Percentiles rank a stretch among this genome's conserved stretches.
These are phyloP conservation scores for Fusarium domesticum DNA, from an alignment of 2,329 filamentous ascomycete genomes.

Conservation along the genomic window DNA sequence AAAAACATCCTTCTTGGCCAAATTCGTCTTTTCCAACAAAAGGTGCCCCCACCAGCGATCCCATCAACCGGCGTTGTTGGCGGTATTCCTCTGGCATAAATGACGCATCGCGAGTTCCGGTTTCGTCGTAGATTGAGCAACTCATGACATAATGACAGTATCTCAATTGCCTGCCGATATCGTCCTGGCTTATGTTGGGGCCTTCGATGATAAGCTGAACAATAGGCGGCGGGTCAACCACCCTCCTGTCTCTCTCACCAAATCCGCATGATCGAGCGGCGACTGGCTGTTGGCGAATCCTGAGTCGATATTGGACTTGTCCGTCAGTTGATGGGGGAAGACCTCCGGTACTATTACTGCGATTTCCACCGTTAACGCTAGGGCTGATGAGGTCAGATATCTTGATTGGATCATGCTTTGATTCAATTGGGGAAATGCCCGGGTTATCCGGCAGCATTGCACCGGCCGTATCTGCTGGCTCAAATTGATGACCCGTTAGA, in stretches of 20 bases:
- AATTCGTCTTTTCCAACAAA: conserved; percentile 75
- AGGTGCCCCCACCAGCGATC: conserved; percentile 71
- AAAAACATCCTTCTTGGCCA: conserved; percentile 74
- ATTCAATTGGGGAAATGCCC: conserved; percentile 11
- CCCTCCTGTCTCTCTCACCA: conserved; percentile 75
- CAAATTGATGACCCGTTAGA: conserved; percentile 5
- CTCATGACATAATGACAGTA: conserved; percentile 70
- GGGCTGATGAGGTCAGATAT: conserved; percentile 22
- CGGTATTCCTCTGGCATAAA: conserved; percentile 69
- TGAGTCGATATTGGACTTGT: conserved; percentile 31
- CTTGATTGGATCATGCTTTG: conserved; percentile 23
- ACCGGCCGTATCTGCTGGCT: conserved; percentile 1
- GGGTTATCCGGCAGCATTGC: conserved; percentile 7
- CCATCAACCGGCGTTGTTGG: conserved; percentile 74
- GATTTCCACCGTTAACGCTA: neutral
- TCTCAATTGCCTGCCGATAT: conserved; percentile 50
- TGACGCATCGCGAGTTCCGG: conserved; percentile 64
- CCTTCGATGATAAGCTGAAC: conserved; percentile 68
- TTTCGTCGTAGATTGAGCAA: conserved; percentile 71
- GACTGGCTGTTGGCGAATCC: conserved; percentile 71
- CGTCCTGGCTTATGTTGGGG: conserved; percentile 51
- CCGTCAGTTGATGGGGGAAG: conserved; percentile 3
- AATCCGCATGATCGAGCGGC: conserved; percentile 80
- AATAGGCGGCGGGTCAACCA: conserved; percentile 82
- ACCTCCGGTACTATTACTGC: neutral